Evolutionary conservation across 331 rosid genomes (phyloP).

Genomic region (Arachis monticola): DNA sequence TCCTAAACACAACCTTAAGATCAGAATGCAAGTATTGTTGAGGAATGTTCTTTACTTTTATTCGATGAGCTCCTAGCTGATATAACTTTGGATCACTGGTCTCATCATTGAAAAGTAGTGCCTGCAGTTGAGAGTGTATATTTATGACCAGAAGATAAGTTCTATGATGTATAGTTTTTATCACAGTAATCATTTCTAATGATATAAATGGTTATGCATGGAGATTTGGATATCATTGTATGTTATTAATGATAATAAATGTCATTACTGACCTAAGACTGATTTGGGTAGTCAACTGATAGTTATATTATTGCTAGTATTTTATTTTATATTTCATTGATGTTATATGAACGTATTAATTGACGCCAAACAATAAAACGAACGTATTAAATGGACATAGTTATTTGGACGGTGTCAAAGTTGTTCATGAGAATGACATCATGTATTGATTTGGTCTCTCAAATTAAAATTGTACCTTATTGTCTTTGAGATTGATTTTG

Average conservation of each 20-base stretch:
- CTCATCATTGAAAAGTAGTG: conserved; percentile 43
- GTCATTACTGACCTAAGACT: not conserved
- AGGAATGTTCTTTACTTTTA: conserved; percentile 45
- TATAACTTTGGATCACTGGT: conserved; percentile 48
- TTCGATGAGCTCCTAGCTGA: conserved; percentile 50
- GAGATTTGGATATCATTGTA: conserved; percentile 19
- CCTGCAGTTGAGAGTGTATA: conserved; percentile 36
- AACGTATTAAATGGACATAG: no score
- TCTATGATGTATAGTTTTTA: conserved; percentile 56
- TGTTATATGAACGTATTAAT: no score
- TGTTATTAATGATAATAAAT: conserved; percentile 4
- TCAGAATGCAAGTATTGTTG: conserved; percentile 40
- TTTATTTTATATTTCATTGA: no score
- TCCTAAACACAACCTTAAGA: conserved; percentile 2
- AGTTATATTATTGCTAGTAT: no score
- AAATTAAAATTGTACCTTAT: no score
- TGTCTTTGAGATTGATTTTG: no score
- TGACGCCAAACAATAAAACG: no score
- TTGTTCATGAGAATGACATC: no score
- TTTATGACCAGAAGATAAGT: conserved; percentile 43
- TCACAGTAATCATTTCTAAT: conserved; percentile 34
- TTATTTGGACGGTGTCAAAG: no score
- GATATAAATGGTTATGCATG: conserved; percentile 37
- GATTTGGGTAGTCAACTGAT: not conserved
- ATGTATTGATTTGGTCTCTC: no score